Evolutionary conservation across 2,329 filamentous ascomycete species (phyloP).

Genomic region (Ascomycota sp.): DNA sequence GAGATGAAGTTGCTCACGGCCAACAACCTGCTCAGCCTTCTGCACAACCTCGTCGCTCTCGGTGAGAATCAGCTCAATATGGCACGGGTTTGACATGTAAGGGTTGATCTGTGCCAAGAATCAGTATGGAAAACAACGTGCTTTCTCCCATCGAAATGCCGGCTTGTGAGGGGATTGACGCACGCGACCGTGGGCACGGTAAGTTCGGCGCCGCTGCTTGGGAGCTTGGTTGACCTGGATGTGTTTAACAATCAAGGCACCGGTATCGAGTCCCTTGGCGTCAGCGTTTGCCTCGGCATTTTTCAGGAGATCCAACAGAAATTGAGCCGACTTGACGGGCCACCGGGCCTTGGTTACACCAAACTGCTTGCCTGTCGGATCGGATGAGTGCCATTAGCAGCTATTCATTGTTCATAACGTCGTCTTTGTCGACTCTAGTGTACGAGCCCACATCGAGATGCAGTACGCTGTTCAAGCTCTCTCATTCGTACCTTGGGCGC

Average conservation of each 20-base stretch:
- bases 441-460: too few species aligned
- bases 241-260: slow-evolving; percentile 97
- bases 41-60: slow-evolving; percentile 89
- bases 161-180: slow-evolving; percentile 20
- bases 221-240: slow-evolving; percentile 99
- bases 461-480: too few species aligned
- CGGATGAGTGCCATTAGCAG: slow-evolving; percentile 8
- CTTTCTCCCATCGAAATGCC: background rate
- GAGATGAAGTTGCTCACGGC: slow-evolving; percentile 45
- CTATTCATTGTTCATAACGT: background rate
- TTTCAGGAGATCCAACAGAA: slow-evolving; percentile 89
- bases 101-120: slow-evolving; percentile 64
- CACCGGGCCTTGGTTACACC: slow-evolving; percentile 95
- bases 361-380: slow-evolving; percentile 76
- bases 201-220: slow-evolving; percentile 96
- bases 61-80: slow-evolving; percentile 98
- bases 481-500: slow-evolving; percentile 71
- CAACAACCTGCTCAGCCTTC: slow-evolving; percentile 70
- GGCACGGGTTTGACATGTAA: slow-evolving; percentile 99
- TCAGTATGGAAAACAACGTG: background rate
- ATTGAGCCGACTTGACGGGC: slow-evolving; percentile 98
- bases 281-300: slow-evolving; percentile 95
- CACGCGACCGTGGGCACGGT: slow-evolving; percentile 99
- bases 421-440: too few species aligned
- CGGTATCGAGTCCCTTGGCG: slow-evolving; percentile 90